Evolutionary conservation across 345 rosid species (phyloP).

Genomic region (Salix arbutifolia): DNA sequence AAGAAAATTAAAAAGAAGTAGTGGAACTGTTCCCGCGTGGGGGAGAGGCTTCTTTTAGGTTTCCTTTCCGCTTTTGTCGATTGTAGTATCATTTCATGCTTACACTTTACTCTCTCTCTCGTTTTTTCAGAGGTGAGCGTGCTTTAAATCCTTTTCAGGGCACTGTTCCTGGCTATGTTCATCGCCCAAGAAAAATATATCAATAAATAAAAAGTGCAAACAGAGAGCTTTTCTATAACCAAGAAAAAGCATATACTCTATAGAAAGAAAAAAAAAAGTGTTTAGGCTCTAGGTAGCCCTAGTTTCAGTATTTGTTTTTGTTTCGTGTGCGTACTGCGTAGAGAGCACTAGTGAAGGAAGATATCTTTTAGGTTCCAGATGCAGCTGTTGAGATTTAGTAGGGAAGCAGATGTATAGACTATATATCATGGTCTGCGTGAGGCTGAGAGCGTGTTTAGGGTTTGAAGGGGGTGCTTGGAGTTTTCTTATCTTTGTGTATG

Average conservation of each 20-base stretch:
- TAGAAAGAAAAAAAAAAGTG: neutral
- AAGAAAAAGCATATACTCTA: neutral
- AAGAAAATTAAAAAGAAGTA: neutral
- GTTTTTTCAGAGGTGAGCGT: slow-evolving; percentile 17
- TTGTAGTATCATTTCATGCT: slow-evolving; percentile 15
- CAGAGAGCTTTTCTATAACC: neutral
- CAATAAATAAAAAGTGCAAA: neutral
- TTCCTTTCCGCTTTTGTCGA: slow-evolving; percentile 17
- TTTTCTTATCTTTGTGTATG: neutral
- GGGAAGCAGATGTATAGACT: neutral
- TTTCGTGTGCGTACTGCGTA: neutral
- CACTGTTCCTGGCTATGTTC: slow-evolving; percentile 2
- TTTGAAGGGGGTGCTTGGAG: neutral
- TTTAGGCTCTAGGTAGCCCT: neutral
- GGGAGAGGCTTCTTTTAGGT: slow-evolving; percentile 3
- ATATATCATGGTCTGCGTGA: neutral
- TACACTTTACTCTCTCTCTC: neutral
- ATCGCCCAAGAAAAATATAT: neutral
- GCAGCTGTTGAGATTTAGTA: neutral
- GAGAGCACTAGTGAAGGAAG: neutral
- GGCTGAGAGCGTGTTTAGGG: neutral
- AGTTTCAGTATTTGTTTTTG: neutral
- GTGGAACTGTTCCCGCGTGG: slow-evolving; percentile 4
- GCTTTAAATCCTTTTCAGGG: slow-evolving; percentile 18
- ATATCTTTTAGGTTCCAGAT: neutral